Conservation (phyloP, 495 filamentous ascomycete genomes). For the Barbatosphaeria neglecta region DNA sequence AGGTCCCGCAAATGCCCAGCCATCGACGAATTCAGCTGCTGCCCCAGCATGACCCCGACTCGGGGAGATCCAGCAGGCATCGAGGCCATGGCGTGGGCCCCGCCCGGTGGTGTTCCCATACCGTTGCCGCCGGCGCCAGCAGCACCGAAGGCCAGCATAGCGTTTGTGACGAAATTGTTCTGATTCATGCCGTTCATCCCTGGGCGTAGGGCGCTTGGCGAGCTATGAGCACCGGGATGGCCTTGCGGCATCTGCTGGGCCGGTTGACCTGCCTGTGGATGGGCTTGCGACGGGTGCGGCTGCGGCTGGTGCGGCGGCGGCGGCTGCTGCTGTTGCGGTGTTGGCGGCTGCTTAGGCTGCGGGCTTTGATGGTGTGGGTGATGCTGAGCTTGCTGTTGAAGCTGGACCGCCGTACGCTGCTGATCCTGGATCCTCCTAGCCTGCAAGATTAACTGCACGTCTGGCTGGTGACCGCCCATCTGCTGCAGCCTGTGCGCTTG, state of each 20-base stretch:
- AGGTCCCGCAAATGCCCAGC: slow-evolving; percentile 16
- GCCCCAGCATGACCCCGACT: slow-evolving; percentile 17
- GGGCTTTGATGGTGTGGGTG: slow-evolving; percentile 27
- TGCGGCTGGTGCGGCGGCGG: slow-evolving; percentile 20
- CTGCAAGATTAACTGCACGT: slow-evolving; percentile 41
- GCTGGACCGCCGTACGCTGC: slow-evolving; percentile 42
- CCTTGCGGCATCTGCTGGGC: slow-evolving; percentile 20
- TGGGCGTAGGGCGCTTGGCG: slow-evolving; percentile 29
- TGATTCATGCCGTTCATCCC: slow-evolving; percentile 43
- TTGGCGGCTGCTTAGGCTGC: slow-evolving; percentile 25
- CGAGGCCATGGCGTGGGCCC: slow-evolving; percentile 22
- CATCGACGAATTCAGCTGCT: slow-evolving; percentile 6
- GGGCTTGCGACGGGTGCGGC: slow-evolving; percentile 12
- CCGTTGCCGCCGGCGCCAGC: slow-evolving; percentile 25
- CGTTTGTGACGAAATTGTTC: slow-evolving; percentile 29
- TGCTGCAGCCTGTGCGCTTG: slow-evolving; percentile 50
- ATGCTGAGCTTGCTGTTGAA: slow-evolving; percentile 39
- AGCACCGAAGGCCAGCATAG: slow-evolving; percentile 30
- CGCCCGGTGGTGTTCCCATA: slow-evolving; percentile 26
- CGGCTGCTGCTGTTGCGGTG: slow-evolving; percentile 20
- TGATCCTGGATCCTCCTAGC: slow-evolving; percentile 53
- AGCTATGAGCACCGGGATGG: slow-evolving; percentile 20
- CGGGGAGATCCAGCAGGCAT: slow-evolving; percentile 26
- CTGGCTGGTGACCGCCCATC: slow-evolving; percentile 52
- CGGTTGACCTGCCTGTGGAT: slow-evolving; percentile 19